These are phyloP conservation scores for Penicillium fimorum DNA, from an alignment of 495 filamentous ascomycete species.

Conservation along the genomic window DNA sequence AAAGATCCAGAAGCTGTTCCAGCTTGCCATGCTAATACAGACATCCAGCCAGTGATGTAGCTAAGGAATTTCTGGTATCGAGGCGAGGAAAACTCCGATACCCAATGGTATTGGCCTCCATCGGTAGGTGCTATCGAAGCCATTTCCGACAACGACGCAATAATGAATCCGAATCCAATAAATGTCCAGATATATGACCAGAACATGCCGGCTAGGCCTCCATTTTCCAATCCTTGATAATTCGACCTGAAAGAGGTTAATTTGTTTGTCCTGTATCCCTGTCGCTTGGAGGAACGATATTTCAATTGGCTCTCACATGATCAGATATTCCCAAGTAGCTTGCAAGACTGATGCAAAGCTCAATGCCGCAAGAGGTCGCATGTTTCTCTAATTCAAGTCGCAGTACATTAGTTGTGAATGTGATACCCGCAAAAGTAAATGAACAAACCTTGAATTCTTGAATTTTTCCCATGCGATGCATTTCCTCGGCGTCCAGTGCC, in stretches of 20 bases:
- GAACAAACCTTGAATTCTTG: not conserved
- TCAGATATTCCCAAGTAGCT: not conserved
- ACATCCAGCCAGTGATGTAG: slow-evolving; percentile 35
- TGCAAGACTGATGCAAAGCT: not conserved
- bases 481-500: not conserved
- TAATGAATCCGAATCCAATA: not conserved
- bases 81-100: slow-evolving; percentile 30
- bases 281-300: not conserved
- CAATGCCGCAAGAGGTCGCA: not conserved
- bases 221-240: not conserved
- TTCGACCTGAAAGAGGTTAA: not conserved
- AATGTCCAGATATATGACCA: not conserved
- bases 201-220: not conserved
- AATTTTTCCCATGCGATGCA: not conserved
- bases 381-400: not conserved
- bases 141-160: not conserved
- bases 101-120: slow-evolving; percentile 41
- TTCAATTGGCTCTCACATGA: not conserved
- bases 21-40: slow-evolving; percentile 27
- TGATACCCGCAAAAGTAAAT: not conserved
- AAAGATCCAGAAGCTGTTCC: slow-evolving; percentile 33
- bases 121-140: slow-evolving; percentile 19
- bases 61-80: slow-evolving; percentile 26
- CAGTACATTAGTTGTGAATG: not conserved
- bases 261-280: too few relatives aligned